phyloP scores from a whole-genome alignment of 176 grass and related monocot species.

The Paspalum notatum region DNA sequence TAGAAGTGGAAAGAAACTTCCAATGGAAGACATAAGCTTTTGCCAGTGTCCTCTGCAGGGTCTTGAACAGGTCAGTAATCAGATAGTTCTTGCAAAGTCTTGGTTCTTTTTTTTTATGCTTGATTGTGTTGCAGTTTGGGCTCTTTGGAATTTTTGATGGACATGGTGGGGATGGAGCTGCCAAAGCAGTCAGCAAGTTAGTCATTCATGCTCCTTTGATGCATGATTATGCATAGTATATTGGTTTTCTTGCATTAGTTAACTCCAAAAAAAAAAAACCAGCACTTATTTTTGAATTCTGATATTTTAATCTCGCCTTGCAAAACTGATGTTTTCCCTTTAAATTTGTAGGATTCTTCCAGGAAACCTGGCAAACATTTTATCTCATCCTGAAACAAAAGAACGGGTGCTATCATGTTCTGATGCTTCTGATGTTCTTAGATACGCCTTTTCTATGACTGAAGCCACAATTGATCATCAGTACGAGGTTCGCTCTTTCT shows the following conservation, averaged over 20 bases:
- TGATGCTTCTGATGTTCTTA: slow-evolving; percentile 86
- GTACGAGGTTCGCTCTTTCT: slow-evolving; percentile 67
- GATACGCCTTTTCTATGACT: slow-evolving; percentile 75
- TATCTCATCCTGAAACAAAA: slow-evolving; percentile 62
- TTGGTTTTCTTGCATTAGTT: slow-evolving; percentile 17
- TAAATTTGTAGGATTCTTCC: slow-evolving; percentile 68
- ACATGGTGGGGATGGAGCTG: slow-evolving; percentile 84
- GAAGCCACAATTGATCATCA: slow-evolving; percentile 81
- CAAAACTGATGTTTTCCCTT: slow-evolving; percentile 40
- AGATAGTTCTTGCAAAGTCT: slow-evolving; percentile 17
- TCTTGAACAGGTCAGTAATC: slow-evolving; percentile 59
- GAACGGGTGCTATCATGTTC: slow-evolving; percentile 63
- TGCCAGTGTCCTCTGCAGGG: slow-evolving; percentile 73
- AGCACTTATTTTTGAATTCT: neutral
- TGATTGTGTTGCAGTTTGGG: slow-evolving; percentile 70
- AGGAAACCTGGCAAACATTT: slow-evolving; percentile 66
- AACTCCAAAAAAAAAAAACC: neutral
- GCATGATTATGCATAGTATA: neutral
- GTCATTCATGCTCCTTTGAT: slow-evolving; percentile 42
- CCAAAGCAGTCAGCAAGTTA: slow-evolving; percentile 72
- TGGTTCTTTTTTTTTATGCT: slow-evolving; percentile 21
- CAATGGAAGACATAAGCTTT: slow-evolving; percentile 78
- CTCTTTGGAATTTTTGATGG: slow-evolving; percentile 85
- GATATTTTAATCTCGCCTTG: neutral
- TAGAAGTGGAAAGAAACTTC: slow-evolving; percentile 66